Conservation (phyloP, 2,329 filamentous ascomycete species). For the Didymellaceae sp. region DNA sequence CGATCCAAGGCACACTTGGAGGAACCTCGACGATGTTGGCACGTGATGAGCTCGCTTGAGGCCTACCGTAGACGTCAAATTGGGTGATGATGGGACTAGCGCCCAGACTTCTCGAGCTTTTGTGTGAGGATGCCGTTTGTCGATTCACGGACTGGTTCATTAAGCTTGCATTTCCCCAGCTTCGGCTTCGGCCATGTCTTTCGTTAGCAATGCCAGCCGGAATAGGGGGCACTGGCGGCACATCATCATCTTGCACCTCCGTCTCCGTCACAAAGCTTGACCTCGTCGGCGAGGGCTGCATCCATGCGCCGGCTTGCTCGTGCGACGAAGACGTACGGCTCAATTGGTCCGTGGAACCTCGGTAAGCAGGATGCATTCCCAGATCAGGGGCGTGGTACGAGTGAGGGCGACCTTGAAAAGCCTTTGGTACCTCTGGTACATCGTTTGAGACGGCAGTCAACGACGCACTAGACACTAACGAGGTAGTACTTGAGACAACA, state of each 20-base stretch:
- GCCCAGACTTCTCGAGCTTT: conserved; percentile 12
- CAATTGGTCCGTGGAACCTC: conserved; percentile 19
- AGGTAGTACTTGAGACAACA: conserved; percentile 29
- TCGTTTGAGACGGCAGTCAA: conserved; percentile 14
- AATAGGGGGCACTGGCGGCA: conserved; percentile 41
- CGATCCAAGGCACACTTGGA: neutral
- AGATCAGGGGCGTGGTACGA: conserved; percentile 42
- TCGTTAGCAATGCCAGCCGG: conserved; percentile 27
- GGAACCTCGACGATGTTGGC: neutral
- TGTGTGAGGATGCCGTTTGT: conserved; percentile 30
- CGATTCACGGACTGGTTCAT: conserved; percentile 40
- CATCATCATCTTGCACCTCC: conserved; percentile 25
- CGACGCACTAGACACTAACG: conserved; percentile 4
- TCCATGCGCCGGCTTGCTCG: conserved; percentile 23
- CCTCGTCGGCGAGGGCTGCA: conserved; percentile 40
- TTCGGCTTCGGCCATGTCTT: conserved; percentile 12
- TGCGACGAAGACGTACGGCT: conserved; percentile 2
- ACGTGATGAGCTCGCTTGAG: neutral
- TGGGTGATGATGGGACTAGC: conserved; percentile 10
- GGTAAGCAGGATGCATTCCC: conserved; percentile 30
- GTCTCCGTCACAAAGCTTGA: conserved; percentile 17
- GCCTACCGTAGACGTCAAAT: conserved; percentile 1
- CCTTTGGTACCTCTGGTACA: conserved; percentile 11
- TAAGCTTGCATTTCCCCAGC: conserved; percentile 28
- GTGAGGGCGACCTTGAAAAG: conserved; percentile 25